phyloP scores from a whole-genome alignment of 495 filamentous ascomycete species.

The Beverwykella pulmonaria region DNA sequence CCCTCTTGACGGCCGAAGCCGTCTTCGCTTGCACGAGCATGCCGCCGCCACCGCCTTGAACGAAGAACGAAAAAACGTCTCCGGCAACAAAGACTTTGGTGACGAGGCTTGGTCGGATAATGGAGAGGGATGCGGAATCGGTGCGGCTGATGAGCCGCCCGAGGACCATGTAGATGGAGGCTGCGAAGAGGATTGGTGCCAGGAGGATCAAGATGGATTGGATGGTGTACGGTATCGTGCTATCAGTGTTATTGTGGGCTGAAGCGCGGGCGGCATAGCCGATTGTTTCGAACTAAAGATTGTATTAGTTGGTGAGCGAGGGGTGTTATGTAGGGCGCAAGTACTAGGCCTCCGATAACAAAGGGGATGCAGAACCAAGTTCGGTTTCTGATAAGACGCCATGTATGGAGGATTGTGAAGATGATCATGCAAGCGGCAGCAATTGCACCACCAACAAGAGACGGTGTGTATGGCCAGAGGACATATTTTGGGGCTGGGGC shows the following conservation, averaged over 20 bases:
- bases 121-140: conserved; percentile 28
- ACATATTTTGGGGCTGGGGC: background rate
- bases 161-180: conserved; percentile 48
- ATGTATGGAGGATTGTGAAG: conserved; percentile 12
- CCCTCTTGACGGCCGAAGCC: conserved; percentile 20
- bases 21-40: conserved; percentile 22
- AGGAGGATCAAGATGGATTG: conserved; percentile 44
- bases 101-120: conserved; percentile 37
- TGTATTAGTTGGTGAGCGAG: background rate
- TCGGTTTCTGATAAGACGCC: conserved; percentile 18
- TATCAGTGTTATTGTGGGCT: conserved; percentile 19
- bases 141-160: conserved; percentile 41
- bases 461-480: conserved; percentile 26
- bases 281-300: conserved; percentile 20
- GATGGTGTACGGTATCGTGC: conserved; percentile 40
- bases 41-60: conserved; percentile 31
- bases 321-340: background rate
- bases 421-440: conserved; percentile 8
- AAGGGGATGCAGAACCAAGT: conserved; percentile 32
- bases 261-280: conserved; percentile 33
- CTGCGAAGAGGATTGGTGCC: conserved; percentile 42
- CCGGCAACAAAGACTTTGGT: conserved; percentile 46
- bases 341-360: conserved; percentile 23
- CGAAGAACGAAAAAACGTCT: conserved; percentile 39
- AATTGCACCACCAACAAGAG: conserved; percentile 16